Base-by-base conservation (phyloP, 148 eudicot species). In the Camellia japonica region DNA sequence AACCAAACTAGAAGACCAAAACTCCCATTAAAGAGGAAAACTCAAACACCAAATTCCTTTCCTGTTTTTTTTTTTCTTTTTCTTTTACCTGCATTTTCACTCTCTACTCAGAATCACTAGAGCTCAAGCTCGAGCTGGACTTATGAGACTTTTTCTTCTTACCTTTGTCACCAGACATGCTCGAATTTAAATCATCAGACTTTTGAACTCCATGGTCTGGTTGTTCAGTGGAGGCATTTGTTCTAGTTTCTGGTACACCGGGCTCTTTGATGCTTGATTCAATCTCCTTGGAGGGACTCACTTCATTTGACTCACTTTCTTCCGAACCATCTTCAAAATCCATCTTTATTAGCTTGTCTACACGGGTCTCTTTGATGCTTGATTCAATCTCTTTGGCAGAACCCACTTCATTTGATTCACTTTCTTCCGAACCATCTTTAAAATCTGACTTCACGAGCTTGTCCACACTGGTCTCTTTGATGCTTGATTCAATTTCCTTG, bases 101-200 rank as follows among this genome's bases (percentile, higher is more conserved):
- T 77, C 84, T 59, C 52, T 80, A 65, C 74, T 79, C 89, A 18
- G 90, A 84, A 74, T 84, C 84, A 18, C 89, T 82, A 52, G 87
- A 86, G 62, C 85, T 81, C 7, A 88, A 85, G 52, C 85, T 74
- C 30, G 88, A 84, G 11, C 46, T 68, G 1, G 78, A 79, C 73
- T 77, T 76, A 46, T 20, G 74, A 67, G 86, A 86, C 64, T 80
- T 62, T 8, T 76, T 59, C 59, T 75, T 79, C 71, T 86, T 80
- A 42, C 68, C 80, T 78, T 84, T 23, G 14, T 12, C 77, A 68
- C 70, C 55, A 61, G 82, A 46, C 9, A 30, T 41, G 19, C 60
- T 74, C 10, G 49, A 70, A 72, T 61, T 74, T 51, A 64, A 30
- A 60, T 66, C 76, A 16, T 74, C 75, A n/a, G 68, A 41, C 67